Percentiles rank a stretch among this genome's conserved stretches.
Evolutionary conservation across 768 basidiomycete genomes (phyloP).

Genomic region (Suillus decipiens): DNA sequence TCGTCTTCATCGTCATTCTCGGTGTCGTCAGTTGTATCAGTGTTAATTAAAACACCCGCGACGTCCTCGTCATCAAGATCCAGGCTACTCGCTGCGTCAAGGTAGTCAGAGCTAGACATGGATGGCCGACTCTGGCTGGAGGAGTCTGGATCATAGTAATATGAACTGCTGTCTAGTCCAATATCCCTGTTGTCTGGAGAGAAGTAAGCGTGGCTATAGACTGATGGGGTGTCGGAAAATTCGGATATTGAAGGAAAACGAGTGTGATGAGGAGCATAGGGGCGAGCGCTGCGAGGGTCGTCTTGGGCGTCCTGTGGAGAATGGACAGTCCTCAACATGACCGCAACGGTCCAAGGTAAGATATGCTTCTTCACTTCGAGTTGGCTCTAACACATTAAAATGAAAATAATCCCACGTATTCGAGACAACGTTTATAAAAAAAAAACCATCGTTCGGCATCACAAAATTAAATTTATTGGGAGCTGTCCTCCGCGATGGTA

Average conservation of each 20-base stretch:
- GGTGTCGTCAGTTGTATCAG: constrained; percentile 37
- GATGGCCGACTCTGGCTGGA: constrained; percentile 29
- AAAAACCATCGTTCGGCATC: neutral
- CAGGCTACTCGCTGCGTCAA: constrained; percentile 51
- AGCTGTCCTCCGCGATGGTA: too few species aligned
- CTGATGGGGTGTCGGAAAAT: constrained; percentile 66
- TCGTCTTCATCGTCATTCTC: constrained; percentile 40
- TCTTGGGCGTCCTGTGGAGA: constrained; percentile 42
- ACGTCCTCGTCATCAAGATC: constrained; percentile 52
- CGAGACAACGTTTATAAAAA: neutral
- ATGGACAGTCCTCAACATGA: constrained; percentile 45
- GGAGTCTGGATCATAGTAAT: constrained; percentile 27
- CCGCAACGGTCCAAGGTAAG: constrained; percentile 17
- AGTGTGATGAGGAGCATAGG: constrained; percentile 40
- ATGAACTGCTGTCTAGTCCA: constrained; percentile 35
- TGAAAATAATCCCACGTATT: constrained; percentile 1
- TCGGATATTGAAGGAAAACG: constrained; percentile 59
- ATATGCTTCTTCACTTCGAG: neutral
- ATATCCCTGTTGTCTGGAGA: constrained; percentile 42
- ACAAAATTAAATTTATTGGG: neutral
- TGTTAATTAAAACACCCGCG: constrained; percentile 31
- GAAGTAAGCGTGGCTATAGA: constrained; percentile 63
- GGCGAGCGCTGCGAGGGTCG: constrained; percentile 51
- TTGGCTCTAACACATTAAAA: neutral
- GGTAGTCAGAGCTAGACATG: constrained; percentile 38